Percentiles rank a stretch among this genome's conserved stretches.
Evolutionary conservation across 75 land plant species (phyloP).

Genomic region (Ceratopteris richardii): DNA sequence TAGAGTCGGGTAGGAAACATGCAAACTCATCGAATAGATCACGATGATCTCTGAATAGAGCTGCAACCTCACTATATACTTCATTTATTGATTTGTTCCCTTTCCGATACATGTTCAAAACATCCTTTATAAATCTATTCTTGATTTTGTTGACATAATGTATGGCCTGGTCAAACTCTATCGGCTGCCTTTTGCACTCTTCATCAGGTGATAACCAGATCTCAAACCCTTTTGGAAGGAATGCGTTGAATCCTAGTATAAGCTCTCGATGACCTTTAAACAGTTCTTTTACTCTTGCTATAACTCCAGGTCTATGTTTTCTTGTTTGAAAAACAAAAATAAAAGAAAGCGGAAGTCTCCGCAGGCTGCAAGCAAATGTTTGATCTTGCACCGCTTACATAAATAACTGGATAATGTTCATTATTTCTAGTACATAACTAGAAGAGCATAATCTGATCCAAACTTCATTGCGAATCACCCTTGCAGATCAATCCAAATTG

Average conservation of each 20-base stretch:
- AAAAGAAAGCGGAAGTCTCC: no score
- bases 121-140: constrained; percentile 83
- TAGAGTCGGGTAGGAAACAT: constrained; percentile 71
- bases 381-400: no score
- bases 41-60: constrained; percentile 57
- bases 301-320: no score
- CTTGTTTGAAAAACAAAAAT: no score
- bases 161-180: constrained; percentile 89
- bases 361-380: no score
- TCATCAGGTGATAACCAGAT: constrained; percentile 74
- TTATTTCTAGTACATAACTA: no score
- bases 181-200: constrained; percentile 54
- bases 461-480: no score
- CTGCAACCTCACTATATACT: constrained; percentile 87
- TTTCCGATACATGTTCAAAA: constrained; percentile 78
- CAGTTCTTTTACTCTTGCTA: constrained; percentile 73
- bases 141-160: constrained; percentile 96
- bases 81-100: constrained; percentile 78
- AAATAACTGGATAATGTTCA: no score
- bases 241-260: constrained; percentile 86
- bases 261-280: constrained; percentile 76
- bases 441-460: no score
- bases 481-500: no score
- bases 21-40: constrained; percentile 89
- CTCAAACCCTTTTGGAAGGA: constrained; percentile 91